These are phyloP conservation scores for Populus ilicifolia DNA, from an alignment of 345 rosid species.

Conservation along the genomic window DNA sequence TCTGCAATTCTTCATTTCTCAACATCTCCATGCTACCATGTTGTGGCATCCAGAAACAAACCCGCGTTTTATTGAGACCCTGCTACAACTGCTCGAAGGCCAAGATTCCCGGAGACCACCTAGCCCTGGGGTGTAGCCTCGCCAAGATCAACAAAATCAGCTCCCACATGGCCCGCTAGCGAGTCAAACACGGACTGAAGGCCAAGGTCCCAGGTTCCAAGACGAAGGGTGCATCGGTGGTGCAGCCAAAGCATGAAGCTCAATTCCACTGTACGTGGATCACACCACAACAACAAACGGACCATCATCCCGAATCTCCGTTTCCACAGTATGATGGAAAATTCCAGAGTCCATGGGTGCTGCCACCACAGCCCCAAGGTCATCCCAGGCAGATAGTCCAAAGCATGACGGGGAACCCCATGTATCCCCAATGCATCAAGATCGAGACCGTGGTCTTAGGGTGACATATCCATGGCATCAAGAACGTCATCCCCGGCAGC, in stretches of 20 bases:
- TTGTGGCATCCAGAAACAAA: constrained; percentile 47
- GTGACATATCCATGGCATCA: background rate
- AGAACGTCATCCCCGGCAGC: constrained; percentile 6
- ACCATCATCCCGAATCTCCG: background rate
- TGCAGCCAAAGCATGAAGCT: constrained; percentile 2
- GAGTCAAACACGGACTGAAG: background rate
- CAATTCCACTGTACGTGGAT: constrained; percentile 11
- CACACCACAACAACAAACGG: background rate
- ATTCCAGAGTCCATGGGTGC: background rate
- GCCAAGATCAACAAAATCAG: constrained; percentile 4
- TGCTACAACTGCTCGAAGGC: constrained; percentile 8
- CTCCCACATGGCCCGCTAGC: background rate
- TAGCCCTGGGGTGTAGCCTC: background rate
- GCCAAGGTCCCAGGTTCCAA: constrained; percentile 11
- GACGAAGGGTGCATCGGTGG: background rate
- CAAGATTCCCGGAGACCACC: background rate
- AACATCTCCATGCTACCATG: constrained; percentile 28
- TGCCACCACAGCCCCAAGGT: background rate
- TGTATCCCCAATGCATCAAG: background rate
- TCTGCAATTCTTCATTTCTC: constrained; percentile 1
- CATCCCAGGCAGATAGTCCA: background rate
- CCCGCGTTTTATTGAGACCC: constrained; percentile 40
- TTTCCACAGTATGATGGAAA: background rate
- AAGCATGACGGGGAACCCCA: background rate
- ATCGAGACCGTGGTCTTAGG: background rate